Conservation (phyloP, 768 basidiomycete species). For the Phlegmacium glaucopus region DNA sequence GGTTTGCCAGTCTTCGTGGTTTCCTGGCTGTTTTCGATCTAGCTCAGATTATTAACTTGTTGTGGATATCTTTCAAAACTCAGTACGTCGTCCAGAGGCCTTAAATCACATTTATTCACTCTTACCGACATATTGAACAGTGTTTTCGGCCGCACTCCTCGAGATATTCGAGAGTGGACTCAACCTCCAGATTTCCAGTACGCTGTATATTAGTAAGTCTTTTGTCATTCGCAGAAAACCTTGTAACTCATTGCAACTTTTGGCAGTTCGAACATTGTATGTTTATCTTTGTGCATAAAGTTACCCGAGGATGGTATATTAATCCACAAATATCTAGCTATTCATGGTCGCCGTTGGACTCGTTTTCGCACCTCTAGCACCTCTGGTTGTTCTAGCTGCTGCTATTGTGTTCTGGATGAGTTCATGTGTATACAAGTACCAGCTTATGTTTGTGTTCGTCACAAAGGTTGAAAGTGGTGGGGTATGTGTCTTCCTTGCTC, state of each 20-base stretch:
- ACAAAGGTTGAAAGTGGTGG: conserved; percentile 93
- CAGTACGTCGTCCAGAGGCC: conserved; percentile 41
- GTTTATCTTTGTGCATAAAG: conserved; percentile 13
- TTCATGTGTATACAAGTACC: conserved; percentile 92
- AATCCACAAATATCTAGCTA: conserved; percentile 36
- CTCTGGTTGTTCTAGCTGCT: conserved; percentile 80
- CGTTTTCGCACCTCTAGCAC: conserved; percentile 93
- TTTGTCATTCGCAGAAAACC: conserved; percentile 10
- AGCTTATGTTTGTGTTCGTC: conserved; percentile 91
- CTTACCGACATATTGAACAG: conserved; percentile 28
- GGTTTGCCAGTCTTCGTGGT: conserved; percentile 67
- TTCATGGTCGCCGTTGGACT: conserved; percentile 94
- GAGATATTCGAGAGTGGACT: conserved; percentile 88
- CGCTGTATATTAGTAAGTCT: conserved; percentile 74
- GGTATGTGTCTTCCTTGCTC: conserved; percentile 40
- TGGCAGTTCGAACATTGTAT: conserved; percentile 47
- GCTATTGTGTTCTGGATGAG: conserved; percentile 85
- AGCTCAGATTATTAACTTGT: conserved; percentile 89
- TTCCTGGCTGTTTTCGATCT: conserved; percentile 94
- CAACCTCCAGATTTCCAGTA: conserved; percentile 90
- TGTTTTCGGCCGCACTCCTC: conserved; percentile 82
- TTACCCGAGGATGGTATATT: neutral
- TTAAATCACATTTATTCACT: neutral
- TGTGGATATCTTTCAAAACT: conserved; percentile 83
- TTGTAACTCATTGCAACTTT: neutral